Conservation (phyloP, 441 rosid genomes). For the Bocquillonia castaneifolia region DNA sequence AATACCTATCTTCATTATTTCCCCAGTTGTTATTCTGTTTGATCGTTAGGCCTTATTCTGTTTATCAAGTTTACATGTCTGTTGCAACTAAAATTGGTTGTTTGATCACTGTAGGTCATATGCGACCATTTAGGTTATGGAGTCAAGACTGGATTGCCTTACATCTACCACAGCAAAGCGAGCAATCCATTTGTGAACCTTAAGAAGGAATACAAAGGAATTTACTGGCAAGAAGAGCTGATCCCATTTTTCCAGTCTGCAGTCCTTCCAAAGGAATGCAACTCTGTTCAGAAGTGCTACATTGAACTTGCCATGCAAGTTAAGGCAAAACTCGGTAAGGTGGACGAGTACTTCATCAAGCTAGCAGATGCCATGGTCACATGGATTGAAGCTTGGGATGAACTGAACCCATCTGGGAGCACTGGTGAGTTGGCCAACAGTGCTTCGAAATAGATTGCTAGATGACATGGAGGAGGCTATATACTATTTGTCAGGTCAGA, state of each 20-base stretch:
- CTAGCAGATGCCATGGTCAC: constrained; percentile 83
- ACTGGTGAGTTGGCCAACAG: constrained; percentile 29
- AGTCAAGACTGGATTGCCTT: constrained; percentile 83
- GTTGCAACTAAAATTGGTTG: neutral
- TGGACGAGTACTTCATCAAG: constrained; percentile 75
- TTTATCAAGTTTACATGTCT: neutral
- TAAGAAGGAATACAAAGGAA: constrained; percentile 77
- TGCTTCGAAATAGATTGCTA: constrained; percentile 33
- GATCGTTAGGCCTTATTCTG: neutral
- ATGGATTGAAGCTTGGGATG: constrained; percentile 92
- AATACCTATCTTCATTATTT: neutral
- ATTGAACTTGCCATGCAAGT: constrained; percentile 71
- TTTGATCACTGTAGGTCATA: constrained; percentile 46
- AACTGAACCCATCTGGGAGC: constrained; percentile 54
- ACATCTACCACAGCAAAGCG: constrained; percentile 85
- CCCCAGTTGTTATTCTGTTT: neutral
- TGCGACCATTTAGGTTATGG: constrained; percentile 79
- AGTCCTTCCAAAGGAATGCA: constrained; percentile 68
- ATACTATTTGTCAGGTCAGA: neutral
- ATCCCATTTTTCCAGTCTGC: constrained; percentile 77
- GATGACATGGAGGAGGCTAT: neutral
- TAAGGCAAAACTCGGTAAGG: constrained; percentile 54
- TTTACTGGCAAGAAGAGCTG: constrained; percentile 87
- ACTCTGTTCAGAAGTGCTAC: constrained; percentile 72
- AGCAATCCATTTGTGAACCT: constrained; percentile 88